Evolutionary conservation across 306 rosid genomes (phyloP), one percentile per base, ranked within the genome.

Genomic region (Vicia sativa): DNA sequence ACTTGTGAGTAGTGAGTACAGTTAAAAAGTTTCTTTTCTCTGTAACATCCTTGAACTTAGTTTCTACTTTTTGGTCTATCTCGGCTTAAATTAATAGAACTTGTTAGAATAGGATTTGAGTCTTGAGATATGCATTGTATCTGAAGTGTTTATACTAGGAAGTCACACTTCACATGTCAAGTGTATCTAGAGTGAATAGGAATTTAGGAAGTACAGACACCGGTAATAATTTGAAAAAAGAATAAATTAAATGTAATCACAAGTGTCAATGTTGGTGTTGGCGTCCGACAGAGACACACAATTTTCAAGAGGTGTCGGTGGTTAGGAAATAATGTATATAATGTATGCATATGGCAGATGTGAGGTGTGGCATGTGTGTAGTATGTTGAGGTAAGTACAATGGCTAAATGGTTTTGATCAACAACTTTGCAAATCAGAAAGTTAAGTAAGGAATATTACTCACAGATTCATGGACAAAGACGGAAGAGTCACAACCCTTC

Each of bases 401-500:
- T 12, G 12, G 19, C 7, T n/a, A n/a, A n/a, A n/a, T n/a, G n/a
- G n/a, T n/a, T n/a, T n/a, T n/a, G n/a, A n/a, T n/a, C n/a, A n/a
- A n/a, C n/a, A n/a, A n/a, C n/a, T n/a, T n/a, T n/a, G n/a, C n/a
- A n/a, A n/a, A n/a, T n/a, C n/a, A 16, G 25, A 73, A 37, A 50
- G 46, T 11, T 62, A 53, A 3, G 1, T 52, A 78, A n/a, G n/a
- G n/a, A n/a, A n/a, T n/a, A n/a, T n/a, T n/a, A 44, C 99, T 88
- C 71, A 95, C 97, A 81, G 99, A 87, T 85, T 95, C 97, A 45
- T 82, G 68, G 71, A 91, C 79, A 72, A 91, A 95, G 26, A 88
- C 91, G 1, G 95, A 91, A 10, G 99, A 90, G 49, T 74, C 75
- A 12, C 96, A 89, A 26, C 97, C 97, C 77, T 89, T 87, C 97